Evolutionary conservation across 257 asterid genomes (phyloP).

Genomic region (Datura wrightii): DNA sequence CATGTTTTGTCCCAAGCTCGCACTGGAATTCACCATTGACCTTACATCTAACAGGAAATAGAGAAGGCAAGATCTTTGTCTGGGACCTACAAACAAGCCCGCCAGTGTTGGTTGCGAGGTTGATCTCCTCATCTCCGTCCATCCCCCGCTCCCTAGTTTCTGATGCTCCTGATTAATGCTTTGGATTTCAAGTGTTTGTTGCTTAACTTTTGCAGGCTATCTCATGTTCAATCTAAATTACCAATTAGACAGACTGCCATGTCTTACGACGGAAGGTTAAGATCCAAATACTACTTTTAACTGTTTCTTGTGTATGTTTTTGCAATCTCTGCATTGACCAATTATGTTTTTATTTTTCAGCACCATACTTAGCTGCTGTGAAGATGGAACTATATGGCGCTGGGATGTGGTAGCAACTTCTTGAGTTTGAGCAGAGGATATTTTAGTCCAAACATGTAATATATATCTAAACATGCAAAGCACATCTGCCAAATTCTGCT

Average conservation of each 20-base stretch:
- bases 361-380: constrained; percentile 94
- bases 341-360: constrained; percentile 50
- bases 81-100: constrained; percentile 97
- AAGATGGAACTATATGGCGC: constrained; percentile 98
- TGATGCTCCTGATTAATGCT: not conserved
- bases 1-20: not conserved
- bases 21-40: not conserved
- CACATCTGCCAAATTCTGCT: constrained; percentile 21
- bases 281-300: not conserved
- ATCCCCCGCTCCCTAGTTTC: constrained; percentile 27
- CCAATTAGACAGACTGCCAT: constrained; percentile 91
- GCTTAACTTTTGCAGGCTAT: constrained; percentile 58
- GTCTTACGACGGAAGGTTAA: constrained; percentile 94
- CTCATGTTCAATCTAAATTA: constrained; percentile 85
- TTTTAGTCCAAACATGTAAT: not conserved
- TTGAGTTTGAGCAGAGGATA: constrained; percentile 33
- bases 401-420: constrained; percentile 90
- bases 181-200: not conserved
- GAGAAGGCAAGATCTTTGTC: constrained; percentile 92
- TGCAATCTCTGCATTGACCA: not conserved
- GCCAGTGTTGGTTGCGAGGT: constrained; percentile 86
- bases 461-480: not conserved
- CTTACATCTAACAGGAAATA: constrained; percentile 61
- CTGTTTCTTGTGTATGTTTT: not conserved
- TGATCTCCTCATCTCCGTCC: constrained; percentile 26